Base-by-base conservation (phyloP, 1,139 yeast species). In the Suhomyces bribrorum region DNA sequence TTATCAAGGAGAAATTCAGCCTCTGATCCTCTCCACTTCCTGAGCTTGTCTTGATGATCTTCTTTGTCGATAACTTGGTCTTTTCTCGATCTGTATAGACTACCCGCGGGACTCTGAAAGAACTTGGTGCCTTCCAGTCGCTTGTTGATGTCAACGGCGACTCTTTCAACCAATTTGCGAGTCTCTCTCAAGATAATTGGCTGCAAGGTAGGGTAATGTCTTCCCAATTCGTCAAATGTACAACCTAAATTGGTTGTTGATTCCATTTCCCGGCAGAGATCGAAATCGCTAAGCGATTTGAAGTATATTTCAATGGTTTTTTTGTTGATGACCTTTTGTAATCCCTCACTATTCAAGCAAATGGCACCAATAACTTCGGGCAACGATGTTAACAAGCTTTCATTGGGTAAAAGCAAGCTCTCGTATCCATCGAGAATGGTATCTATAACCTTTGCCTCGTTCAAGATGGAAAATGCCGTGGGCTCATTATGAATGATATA, bases 401-500 rank as follows among this genome's bases (percentile, higher is more conserved):
- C 67, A 12, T 83, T 76, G 7, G 84, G 83, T 26, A 77, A 62
- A 47, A 81, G 65, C 45, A 81, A 69, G 24, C 59, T 47, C 29
- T 64, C 63, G 63, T 85, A 79, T 50, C 77, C 69, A 41, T 75
- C 73, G 36, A 89, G 58, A 27, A 89, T 73, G 1, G 79, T 66
- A 37, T 85, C 86, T 28, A 89, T 77, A 1, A 87, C 79, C 2
- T 80, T 77, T 0, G 95, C 86, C 57, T 90, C 97, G 35, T 79
- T 81, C 51, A 90, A 72, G 34, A 90, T 84, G 3, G 87, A 75
- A 54, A 77, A 89, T 4, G 96, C 88, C 0, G 97, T 88, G 3
- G 97, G 96, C 53, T 90, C 97, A 49, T 86, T 86, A 56, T 90
- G 94, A 33, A 90, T 80, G 47, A 89, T 86, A 24, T 78, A 77